Base-by-base conservation (phyloP, 108 stramenopile genomes). In the Pseudonitzschia multiseries region DNA sequence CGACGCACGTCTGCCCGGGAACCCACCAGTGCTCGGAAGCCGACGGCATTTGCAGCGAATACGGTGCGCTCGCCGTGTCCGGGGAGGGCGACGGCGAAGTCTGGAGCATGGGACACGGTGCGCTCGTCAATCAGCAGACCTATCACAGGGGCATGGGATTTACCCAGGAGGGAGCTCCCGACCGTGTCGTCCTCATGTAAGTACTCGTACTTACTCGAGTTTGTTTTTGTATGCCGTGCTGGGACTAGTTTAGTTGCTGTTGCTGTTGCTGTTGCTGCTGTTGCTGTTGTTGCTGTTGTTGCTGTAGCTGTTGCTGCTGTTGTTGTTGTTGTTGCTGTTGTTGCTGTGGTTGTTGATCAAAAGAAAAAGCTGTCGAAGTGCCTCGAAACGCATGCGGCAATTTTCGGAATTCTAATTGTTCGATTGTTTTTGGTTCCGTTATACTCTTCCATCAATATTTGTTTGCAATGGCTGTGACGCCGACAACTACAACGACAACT, bases 1-100 rank as follows among this genome's bases (percentile, higher is more conserved):
- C 82, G 20, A 86, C 84, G 10, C 63, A 76, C 41, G 64, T 83
- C 14, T 88, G 87, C 69, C 87, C 87, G 4, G 87, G 87, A 63
- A 80, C 79, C 18, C 83, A 85, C 46, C 60, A 83, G 72, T 88
- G 87, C 52, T 61, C 65, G n/a, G 78, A 66, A 4, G 44, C 42
- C 27, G 70, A 75, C 24, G 57, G 63, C 20, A 50, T 60, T 66
- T 82, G 80, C 65, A 68, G 26, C 29, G 52, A 50, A 9, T 28
- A 82, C 28, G 63, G 59, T 20, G 73, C 51, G 3, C 43, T 80
- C 18, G 69, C 72, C 21, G 61, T 80, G 57, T 80, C 79, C n/a
- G 83, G 76, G 9, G 48, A 65, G 9, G 48, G 59, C 29, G 48
- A 43, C 14, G 66, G 44, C 28, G 71, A 44, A 17, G 41, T 69